Conservation (phyloP, 1,284 basidiomycete genomes). For the Phenoliferia sp. region DNA sequence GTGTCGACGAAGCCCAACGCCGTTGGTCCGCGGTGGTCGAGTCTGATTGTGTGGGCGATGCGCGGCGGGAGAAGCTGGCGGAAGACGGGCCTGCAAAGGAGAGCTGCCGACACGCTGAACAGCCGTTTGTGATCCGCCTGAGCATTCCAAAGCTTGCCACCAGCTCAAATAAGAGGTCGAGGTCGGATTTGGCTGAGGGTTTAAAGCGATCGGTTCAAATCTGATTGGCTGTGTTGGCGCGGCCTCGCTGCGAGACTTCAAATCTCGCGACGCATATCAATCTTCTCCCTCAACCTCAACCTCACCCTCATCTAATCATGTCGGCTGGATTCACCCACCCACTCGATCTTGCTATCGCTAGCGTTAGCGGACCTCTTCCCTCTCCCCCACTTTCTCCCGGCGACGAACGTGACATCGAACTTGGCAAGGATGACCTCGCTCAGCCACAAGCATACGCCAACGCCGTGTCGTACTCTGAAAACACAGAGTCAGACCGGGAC, state of each 20-base stretch:
- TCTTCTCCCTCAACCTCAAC: too few relatives aligned
- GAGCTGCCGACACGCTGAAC: not conserved
- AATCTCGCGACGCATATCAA: too few relatives aligned
- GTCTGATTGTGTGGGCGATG: not conserved
- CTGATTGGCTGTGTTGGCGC: too few relatives aligned
- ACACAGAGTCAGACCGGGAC: slow-evolving; percentile 8
- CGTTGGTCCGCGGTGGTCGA: not conserved
- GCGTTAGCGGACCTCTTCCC: not conserved
- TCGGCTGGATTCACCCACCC: not conserved
- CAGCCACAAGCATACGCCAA: not conserved
- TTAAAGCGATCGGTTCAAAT: too few relatives aligned
- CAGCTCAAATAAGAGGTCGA: too few relatives aligned
- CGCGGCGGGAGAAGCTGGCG: not conserved
- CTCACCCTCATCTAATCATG: not conserved
- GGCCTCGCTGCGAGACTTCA: too few relatives aligned
- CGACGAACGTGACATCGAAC: not conserved
- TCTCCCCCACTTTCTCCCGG: not conserved
- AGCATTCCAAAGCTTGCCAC: slow-evolving; percentile 7
- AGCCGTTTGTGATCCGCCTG: not conserved
- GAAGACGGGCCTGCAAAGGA: not conserved
- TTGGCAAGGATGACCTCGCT: not conserved
- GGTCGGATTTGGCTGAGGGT: too few relatives aligned
- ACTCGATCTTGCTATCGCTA: not conserved
- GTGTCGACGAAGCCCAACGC: not conserved
- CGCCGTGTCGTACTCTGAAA: not conserved